A percentile compares a stretch with the other conserved stretches of the same genome.
Conservation (phyloP, 352 stramenopile genomes). For the Phytopythium ostracodes region DNA sequence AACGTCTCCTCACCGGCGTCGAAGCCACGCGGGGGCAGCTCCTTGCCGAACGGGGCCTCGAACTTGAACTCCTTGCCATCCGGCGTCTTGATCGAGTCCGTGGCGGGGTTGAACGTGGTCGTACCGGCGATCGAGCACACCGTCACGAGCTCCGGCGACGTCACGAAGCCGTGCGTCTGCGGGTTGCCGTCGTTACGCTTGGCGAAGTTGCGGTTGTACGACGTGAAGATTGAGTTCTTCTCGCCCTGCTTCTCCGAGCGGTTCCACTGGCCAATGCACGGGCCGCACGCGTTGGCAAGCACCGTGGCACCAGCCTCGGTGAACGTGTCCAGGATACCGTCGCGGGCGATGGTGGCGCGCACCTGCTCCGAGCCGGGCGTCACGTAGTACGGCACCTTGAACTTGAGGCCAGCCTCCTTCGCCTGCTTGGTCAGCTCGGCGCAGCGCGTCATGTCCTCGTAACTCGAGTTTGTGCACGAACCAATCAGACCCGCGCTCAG, state of each 20-base stretch:
- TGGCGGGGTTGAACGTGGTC: constrained; percentile 90
- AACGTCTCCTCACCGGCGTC: constrained; percentile 91
- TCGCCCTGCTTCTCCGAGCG: constrained; percentile 81
- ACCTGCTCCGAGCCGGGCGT: constrained; percentile 92
- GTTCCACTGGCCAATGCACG: constrained; percentile 95
- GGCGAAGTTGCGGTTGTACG: constrained; percentile 95
- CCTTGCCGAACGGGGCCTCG: constrained; percentile 86
- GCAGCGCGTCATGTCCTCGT: constrained; percentile 92
- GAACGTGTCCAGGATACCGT: constrained; percentile 91
- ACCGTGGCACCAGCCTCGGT: constrained; percentile 83
- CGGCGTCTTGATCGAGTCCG: constrained; percentile 84
- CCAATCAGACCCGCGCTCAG: constrained; percentile 91
- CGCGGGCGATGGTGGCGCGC: constrained; percentile 88
- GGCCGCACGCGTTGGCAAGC: constrained; percentile 91
- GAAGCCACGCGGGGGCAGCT: constrained; percentile 88
- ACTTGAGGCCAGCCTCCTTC: constrained; percentile 78
- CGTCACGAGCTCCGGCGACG: constrained; percentile 90
- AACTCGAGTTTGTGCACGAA: constrained; percentile 94
- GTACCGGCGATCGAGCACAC: constrained; percentile 85
- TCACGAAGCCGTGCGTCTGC: constrained; percentile 91
- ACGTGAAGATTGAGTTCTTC: constrained; percentile 94
- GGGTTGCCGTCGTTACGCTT: constrained; percentile 94
- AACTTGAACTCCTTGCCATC: constrained; percentile 91
- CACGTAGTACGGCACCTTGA: constrained; percentile 92
- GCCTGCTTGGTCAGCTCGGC: constrained; percentile 88